Conservation (phyloP, 1,284 basidiomycete genomes). For the Ceratobasidium theobromae region DNA sequence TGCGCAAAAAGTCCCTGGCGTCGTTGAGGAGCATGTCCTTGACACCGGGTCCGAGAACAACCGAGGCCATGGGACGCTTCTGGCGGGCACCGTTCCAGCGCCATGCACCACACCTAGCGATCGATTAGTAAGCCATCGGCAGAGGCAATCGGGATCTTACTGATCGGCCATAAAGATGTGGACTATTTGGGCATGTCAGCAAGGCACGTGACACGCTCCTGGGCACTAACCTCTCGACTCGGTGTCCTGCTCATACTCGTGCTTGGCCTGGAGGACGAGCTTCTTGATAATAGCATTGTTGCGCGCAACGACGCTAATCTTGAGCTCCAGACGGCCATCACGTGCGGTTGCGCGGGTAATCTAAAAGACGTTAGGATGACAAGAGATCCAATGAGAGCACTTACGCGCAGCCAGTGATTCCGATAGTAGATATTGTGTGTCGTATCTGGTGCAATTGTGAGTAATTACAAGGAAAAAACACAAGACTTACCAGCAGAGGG, state of each 20-base stretch:
- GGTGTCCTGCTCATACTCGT: slow-evolving; percentile 82
- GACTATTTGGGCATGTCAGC: slow-evolving; percentile 44
- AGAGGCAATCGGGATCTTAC: slow-evolving; percentile 50
- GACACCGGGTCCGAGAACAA: slow-evolving; percentile 78
- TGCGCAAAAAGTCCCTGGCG: slow-evolving; percentile 78
- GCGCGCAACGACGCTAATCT: slow-evolving; percentile 82
- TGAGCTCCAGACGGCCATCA: slow-evolving; percentile 68
- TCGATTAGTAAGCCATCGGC: slow-evolving; percentile 32
- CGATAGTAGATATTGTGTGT: slow-evolving; percentile 84
- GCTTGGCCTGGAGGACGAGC: slow-evolving; percentile 78
- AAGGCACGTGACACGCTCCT: neutral
- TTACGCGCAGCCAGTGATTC: slow-evolving; percentile 79
- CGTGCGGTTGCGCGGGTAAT: slow-evolving; percentile 73
- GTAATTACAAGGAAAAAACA: neutral
- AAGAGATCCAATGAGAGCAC: slow-evolving; percentile 39
- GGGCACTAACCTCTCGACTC: slow-evolving; percentile 59
- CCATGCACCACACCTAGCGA: slow-evolving; percentile 65
- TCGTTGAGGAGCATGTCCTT: slow-evolving; percentile 84
- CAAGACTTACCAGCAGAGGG: slow-evolving; percentile 64
- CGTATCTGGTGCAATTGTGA: slow-evolving; percentile 52
- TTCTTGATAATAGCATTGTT: slow-evolving; percentile 82
- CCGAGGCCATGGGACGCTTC: slow-evolving; percentile 83
- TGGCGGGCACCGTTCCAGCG: slow-evolving; percentile 82
- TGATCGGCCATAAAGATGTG: slow-evolving; percentile 85
- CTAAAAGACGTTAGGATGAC: slow-evolving; percentile 46